phyloP scores from a whole-genome alignment of 1,139 yeast genomes.

The Pichia sorboxylosa region DNA sequence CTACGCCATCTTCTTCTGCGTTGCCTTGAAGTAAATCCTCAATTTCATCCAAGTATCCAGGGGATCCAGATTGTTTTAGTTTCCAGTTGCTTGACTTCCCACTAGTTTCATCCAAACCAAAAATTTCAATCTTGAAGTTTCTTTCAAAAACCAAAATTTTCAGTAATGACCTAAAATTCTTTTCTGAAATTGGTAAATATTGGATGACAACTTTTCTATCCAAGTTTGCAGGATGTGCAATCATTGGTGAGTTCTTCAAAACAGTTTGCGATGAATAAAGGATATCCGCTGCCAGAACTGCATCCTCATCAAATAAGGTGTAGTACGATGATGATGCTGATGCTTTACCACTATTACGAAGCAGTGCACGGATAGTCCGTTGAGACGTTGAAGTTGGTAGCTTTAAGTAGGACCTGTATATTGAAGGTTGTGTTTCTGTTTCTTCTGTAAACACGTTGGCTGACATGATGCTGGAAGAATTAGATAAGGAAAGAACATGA shows the following conservation, averaged over 20 bases:
- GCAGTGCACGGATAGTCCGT: conserved; percentile 9
- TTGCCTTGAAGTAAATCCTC: conserved; percentile 39
- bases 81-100: too few species aligned
- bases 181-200: conserved; percentile 68
- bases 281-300: conserved; percentile 67
- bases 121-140: conserved; percentile 72
- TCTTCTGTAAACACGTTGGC: conserved; percentile 9
- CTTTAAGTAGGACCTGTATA: conserved; percentile 10
- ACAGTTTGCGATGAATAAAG: conserved; percentile 78
- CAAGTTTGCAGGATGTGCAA: conserved; percentile 23
- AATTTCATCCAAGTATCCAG: conserved; percentile 79
- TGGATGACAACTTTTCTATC: conserved; percentile 25
- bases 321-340: conserved; percentile 38
- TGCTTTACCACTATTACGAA: conserved; percentile 7
- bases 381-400: conserved; percentile 6
- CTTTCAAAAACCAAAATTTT: conserved; percentile 55
- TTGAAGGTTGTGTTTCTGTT: conserved; percentile 10
- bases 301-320: conserved; percentile 62
- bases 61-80: conserved; percentile 58
- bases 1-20: not conserved
- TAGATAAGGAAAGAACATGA: too few species aligned
- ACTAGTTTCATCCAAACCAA: conserved; percentile 29
- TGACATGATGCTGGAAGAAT: conserved; percentile 7
- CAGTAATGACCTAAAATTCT: conserved; percentile 57
- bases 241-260: conserved; percentile 40